Evolutionary conservation across 139 green algal species (phyloP), one percentile per base, ranked within the genome.

Genomic region (Limnomonas spitsbergensis): DNA sequence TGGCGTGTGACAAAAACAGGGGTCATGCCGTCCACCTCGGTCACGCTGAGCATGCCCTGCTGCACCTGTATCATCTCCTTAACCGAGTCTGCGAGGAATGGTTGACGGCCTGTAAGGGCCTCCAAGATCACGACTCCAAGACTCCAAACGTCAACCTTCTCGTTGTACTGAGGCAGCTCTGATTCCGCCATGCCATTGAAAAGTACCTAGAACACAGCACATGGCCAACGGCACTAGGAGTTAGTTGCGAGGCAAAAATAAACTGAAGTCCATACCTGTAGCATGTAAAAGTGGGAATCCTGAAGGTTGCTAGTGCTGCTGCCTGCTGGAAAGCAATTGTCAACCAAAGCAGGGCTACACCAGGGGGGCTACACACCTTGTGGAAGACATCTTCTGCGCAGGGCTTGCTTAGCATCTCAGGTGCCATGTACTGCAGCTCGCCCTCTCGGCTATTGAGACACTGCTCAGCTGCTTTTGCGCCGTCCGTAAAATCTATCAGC

Each of bases 111-210:
- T 0, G 84, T 89, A 0, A 93, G 73, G 0, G 84, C 77, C 82
- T 93, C 87, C 69, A 82, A 89, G n/a, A 90, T 31, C 1, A 90
- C 29, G 3, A 80, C 82, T 1, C 89, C 89, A 32, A 88, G 2
- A 42, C 53, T 83, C 86, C 84, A 93, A 2, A 93, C 53, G 39
- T 93, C 87, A 1, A 84, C 87, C 75, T 91, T 91, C 40, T 91
- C 82, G 38, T 89, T 74, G 73, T 93, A 91, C 38, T 76, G 73
- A 14, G 88, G 88, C 52, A 92, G 81, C 36, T 92, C 88, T 34
- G 86, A 82, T 79, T 92, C 88, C 34, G 80, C 77, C 73, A 92
- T 88, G 53, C 88, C 88, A 0, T 89, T 79, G 42, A 66, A 81
- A 2, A 92, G 73, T 53, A 92, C 86, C 81, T 87, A 81, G 20